phyloP scores from a whole-genome alignment of 495 filamentous ascomycete genomes.

The Hypoxylon fuscum region DNA sequence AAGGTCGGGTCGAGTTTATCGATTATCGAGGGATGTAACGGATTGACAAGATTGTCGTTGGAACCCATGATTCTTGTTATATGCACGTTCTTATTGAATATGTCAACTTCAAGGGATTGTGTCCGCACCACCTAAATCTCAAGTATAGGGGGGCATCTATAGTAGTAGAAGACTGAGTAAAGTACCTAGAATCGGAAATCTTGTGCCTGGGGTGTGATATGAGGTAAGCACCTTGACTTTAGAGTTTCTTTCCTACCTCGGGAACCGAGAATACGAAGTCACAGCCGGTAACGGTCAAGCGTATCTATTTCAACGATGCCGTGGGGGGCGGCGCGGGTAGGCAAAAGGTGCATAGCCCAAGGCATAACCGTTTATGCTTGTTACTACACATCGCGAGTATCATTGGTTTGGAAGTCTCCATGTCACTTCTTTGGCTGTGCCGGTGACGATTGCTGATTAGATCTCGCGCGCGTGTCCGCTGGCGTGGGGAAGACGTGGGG shows the following conservation, averaged over 20 bases:
- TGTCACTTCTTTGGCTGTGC: no score
- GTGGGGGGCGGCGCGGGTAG: constrained; percentile 8
- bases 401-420: no score
- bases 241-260: neutral
- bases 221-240: neutral
- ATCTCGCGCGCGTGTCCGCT: no score
- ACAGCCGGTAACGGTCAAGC: neutral
- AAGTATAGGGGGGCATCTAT: neutral
- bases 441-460: no score
- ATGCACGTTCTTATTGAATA: constrained; percentile 18
- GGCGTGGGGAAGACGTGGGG: no score
- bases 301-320: no score
- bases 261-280: constrained; percentile 5
- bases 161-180: neutral
- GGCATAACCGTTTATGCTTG: neutral
- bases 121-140: neutral
- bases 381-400: constrained; percentile 3
- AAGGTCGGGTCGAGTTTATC: constrained; percentile 46
- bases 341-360: constrained; percentile 17
- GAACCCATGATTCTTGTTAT: constrained; percentile 37
- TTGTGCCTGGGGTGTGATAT: neutral
- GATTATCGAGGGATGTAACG: constrained; percentile 44
- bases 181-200: neutral
- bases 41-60: constrained; percentile 39
- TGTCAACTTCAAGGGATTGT: constrained; percentile 5